phyloP scores from a whole-genome alignment of 2,329 filamentous ascomycete species.

The Metarhizium sp. region DNA sequence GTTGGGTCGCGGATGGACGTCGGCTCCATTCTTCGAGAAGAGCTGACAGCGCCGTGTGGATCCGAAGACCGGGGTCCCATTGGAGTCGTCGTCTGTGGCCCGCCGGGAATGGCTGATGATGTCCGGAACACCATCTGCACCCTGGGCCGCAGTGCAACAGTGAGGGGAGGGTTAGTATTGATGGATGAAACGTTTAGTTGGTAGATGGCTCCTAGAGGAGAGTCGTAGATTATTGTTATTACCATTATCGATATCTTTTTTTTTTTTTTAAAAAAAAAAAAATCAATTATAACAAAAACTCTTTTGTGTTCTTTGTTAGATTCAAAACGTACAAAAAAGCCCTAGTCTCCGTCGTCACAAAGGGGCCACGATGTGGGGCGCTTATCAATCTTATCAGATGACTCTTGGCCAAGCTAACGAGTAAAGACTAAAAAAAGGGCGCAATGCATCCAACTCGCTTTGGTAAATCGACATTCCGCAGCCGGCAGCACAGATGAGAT shows the following conservation, averaged over 20 bases:
- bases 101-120: constrained; percentile 20
- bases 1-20: constrained; percentile 15
- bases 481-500: constrained; percentile 4
- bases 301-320: background rate
- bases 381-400: constrained; percentile 5
- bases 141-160: constrained; percentile 10
- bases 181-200: constrained; percentile 18
- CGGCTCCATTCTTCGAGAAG: constrained; percentile 12
- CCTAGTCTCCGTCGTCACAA: too few relatives aligned
- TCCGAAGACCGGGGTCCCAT: constrained; percentile 9
- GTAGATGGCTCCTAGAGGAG: constrained; percentile 7
- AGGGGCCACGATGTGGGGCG: background rate
- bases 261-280: too few relatives aligned
- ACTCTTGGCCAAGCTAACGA: background rate
- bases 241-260: too few relatives aligned
- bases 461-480: background rate
- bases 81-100: constrained; percentile 20
- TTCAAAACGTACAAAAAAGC: background rate
- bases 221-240: too few relatives aligned
- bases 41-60: constrained; percentile 8
- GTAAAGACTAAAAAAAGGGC: background rate
- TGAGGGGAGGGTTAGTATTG: constrained; percentile 14
- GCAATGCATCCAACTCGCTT: background rate
- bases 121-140: constrained; percentile 14
- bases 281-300: too few relatives aligned